phyloP scores from a whole-genome alignment of 768 basidiomycete genomes.

The Lentinula guzmanii region DNA sequence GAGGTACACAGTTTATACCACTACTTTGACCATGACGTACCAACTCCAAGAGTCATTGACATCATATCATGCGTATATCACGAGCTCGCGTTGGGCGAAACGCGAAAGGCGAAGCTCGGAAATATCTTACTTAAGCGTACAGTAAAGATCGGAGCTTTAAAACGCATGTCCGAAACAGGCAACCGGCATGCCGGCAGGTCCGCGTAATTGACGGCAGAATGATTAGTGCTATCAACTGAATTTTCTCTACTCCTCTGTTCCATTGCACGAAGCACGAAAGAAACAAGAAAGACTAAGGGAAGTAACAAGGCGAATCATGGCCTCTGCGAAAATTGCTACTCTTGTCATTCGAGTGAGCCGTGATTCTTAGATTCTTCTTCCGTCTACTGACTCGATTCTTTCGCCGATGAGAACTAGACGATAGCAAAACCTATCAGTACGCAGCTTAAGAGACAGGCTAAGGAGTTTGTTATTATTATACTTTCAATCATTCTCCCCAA shows the following conservation, averaged over 20 bases:
- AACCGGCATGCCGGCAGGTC: not conserved
- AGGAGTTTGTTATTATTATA: conserved; percentile 42
- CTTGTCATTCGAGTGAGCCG: conserved; percentile 63
- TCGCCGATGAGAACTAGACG: conserved; percentile 40
- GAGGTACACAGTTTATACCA: not conserved
- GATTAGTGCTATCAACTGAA: not conserved
- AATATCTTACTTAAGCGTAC: too few relatives aligned
- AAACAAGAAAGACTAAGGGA: not conserved
- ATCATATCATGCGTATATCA: not conserved
- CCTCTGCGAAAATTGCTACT: conserved; percentile 67
- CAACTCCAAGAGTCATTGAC: not conserved
- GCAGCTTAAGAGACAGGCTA: conserved; percentile 64
- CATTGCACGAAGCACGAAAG: not conserved
- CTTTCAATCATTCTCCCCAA: too few relatives aligned
- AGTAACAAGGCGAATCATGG: conserved; percentile 35
- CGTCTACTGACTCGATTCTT: not conserved
- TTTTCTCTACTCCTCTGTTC: not conserved
- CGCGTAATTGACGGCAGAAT: not conserved
- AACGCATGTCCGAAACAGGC: not conserved
- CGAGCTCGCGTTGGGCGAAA: not conserved
- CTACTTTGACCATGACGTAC: not conserved
- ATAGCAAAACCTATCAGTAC: conserved; percentile 77
- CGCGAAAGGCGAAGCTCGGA: too few relatives aligned
- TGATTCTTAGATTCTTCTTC: not conserved
- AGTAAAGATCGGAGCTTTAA: too few relatives aligned